These are phyloP conservation scores for Vickermania ingenoplastis DNA, from an alignment of 208 protist genomes.

Conservation along the genomic window DNA sequence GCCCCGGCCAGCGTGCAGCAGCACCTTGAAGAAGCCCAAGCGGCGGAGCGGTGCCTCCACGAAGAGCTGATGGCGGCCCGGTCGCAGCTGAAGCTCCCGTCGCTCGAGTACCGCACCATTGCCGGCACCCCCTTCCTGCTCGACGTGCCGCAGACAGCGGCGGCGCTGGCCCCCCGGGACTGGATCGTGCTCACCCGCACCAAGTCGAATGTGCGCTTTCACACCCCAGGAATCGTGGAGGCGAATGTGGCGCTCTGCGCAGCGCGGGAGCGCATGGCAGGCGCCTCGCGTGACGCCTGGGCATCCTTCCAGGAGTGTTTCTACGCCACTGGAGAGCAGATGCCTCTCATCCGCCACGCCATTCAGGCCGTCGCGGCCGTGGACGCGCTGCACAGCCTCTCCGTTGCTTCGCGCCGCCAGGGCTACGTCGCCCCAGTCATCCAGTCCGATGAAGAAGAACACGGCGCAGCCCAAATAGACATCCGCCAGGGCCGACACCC, in stretches of 20 bases:
- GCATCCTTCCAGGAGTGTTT: conserved; percentile 29
- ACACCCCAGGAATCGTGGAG: conserved; percentile 53
- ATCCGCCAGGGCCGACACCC: conserved; percentile 64
- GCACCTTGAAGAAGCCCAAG: conserved; percentile 29
- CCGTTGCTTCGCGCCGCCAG: conserved; percentile 30
- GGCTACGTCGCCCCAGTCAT: conserved; percentile 53
- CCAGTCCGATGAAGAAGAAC: not conserved
- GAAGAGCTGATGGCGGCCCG: conserved; percentile 54
- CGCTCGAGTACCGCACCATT: conserved; percentile 70
- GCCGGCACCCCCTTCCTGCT: conserved; percentile 67
- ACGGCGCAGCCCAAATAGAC: conserved; percentile 9
- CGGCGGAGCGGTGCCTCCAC: conserved; percentile 29
- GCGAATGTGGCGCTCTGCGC: conserved; percentile 49
- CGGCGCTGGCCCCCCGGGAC: conserved; percentile 27
- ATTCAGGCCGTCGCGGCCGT: conserved; percentile 37
- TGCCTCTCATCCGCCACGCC: conserved; percentile 25
- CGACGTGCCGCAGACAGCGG: conserved; percentile 50
- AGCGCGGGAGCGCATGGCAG: conserved; percentile 48
- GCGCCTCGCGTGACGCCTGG: conserved; percentile 51
- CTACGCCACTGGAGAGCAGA: conserved; percentile 8
- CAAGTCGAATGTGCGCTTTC: conserved; percentile 73
- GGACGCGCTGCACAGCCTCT: conserved; percentile 59
- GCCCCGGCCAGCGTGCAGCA: conserved; percentile 17
- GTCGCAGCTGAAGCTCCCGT: conserved; percentile 31
- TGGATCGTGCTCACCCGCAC: conserved; percentile 77